Evolutionary conservation across 768 basidiomycete genomes (phyloP).

Genomic region (Tylopilus cervinicoccineus): DNA sequence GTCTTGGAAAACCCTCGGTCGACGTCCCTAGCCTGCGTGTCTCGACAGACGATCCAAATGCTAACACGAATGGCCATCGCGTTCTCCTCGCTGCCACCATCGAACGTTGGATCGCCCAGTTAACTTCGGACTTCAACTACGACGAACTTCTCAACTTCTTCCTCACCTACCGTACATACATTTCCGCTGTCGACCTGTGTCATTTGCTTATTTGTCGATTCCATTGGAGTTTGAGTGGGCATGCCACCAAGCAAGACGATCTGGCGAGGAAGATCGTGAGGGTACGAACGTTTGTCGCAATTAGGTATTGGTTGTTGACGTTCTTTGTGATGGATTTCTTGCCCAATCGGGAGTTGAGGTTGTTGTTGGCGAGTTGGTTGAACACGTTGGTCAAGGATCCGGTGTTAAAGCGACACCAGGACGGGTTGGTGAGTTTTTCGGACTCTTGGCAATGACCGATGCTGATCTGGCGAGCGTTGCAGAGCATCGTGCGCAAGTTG

Average conservation of each 20-base stretch:
- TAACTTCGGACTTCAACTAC: constrained; percentile 82
- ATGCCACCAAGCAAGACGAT: constrained; percentile 50
- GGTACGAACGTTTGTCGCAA: constrained; percentile 85
- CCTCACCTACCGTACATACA: constrained; percentile 86
- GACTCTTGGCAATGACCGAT: background rate
- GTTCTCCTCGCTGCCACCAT: constrained; percentile 87
- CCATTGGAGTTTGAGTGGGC: constrained; percentile 70
- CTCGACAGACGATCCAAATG: constrained; percentile 26
- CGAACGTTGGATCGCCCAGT: constrained; percentile 89
- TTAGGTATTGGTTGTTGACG: constrained; percentile 87
- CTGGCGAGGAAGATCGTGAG: constrained; percentile 72
- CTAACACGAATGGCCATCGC: constrained; percentile 21
- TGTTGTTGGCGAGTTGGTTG: constrained; percentile 73
- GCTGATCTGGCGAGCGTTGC: constrained; percentile 6
- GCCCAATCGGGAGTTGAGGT: constrained; percentile 71
- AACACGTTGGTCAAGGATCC: constrained; percentile 74
- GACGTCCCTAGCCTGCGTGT: constrained; percentile 29
- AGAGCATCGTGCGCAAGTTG: constrained; percentile 80
- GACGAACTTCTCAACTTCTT: constrained; percentile 89
- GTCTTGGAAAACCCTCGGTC: constrained; percentile 26
- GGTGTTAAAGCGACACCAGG: constrained; percentile 58
- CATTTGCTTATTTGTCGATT: constrained; percentile 83
- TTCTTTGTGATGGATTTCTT: constrained; percentile 90
- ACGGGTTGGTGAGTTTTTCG: constrained; percentile 65
- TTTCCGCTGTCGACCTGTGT: constrained; percentile 73